Evolutionary conservation across 306 rosid species (phyloP).

Genomic region (Cicer bijugum): DNA sequence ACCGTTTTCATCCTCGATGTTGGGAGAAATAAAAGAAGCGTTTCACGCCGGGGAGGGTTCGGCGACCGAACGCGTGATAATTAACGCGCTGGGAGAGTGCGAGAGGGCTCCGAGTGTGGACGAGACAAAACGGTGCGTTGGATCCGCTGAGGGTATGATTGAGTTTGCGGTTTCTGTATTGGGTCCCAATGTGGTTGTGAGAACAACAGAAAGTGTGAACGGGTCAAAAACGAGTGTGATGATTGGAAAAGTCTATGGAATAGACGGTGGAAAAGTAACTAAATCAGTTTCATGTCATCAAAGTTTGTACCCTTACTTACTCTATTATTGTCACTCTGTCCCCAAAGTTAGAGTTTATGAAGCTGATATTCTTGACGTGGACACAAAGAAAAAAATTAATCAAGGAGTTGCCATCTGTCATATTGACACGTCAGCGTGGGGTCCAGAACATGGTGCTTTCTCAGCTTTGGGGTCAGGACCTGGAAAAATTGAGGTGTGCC

Average conservation of each 20-base stretch:
- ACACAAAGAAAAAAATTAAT: slow-evolving; percentile 42
- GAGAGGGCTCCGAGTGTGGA: slow-evolving; percentile 66
- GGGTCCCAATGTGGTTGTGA: slow-evolving; percentile 53
- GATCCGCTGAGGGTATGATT: slow-evolving; percentile 76
- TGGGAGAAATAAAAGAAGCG: slow-evolving; percentile 45
- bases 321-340: slow-evolving; percentile 88
- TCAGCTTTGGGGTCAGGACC: slow-evolving; percentile 52
- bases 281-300: slow-evolving; percentile 88
- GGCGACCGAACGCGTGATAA: slow-evolving; percentile 52
- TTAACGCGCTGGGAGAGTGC: slow-evolving; percentile 60
- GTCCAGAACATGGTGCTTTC: slow-evolving; percentile 74
- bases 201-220: slow-evolving; percentile 53
- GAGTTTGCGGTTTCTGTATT: slow-evolving; percentile 62
- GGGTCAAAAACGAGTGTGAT: slow-evolving; percentile 62
- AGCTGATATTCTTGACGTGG: slow-evolving; percentile 62
- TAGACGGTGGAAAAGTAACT: slow-evolving; percentile 72
- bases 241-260: slow-evolving; percentile 60
- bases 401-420: slow-evolving; percentile 83
- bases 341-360: slow-evolving; percentile 77
- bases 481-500: slow-evolving; percentile 50
- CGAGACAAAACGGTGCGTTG: slow-evolving; percentile 80
- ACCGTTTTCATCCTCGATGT: slow-evolving; percentile 55
- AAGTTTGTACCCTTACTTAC: slow-evolving; percentile 77
- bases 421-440: slow-evolving; percentile 81
- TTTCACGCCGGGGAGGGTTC: slow-evolving; percentile 61